Evolutionary conservation across 768 basidiomycete genomes (phyloP).

Genomic region (Tulasnella sp.): DNA sequence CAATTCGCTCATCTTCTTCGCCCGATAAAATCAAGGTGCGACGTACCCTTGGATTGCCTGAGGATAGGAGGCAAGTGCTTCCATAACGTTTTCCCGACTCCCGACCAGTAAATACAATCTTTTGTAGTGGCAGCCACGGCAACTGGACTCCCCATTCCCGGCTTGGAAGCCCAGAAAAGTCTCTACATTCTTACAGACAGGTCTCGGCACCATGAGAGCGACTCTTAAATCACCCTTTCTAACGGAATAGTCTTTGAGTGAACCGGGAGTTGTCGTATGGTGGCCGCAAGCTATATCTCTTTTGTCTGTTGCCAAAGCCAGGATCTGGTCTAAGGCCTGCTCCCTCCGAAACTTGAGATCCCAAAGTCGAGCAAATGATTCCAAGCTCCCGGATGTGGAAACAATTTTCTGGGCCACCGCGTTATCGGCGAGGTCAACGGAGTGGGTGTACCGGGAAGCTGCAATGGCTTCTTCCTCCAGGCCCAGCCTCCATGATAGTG

Average conservation of each 20-base stretch:
- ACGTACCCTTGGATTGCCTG: too few relatives aligned
- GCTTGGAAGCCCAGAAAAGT: neutral
- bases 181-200: neutral
- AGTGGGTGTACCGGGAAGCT: constrained; percentile 23
- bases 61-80: too few relatives aligned
- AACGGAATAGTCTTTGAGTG: neutral
- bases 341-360: constrained; percentile 18
- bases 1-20: neutral
- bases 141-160: neutral
- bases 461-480: constrained; percentile 1
- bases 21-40: neutral
- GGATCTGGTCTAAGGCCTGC: constrained; percentile 9
- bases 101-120: too few relatives aligned
- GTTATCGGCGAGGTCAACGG: neutral
- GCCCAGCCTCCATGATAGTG: neutral
- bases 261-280: too few relatives aligned
- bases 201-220: neutral
- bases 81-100: too few relatives aligned
- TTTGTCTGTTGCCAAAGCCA: neutral
- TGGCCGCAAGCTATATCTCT: neutral
- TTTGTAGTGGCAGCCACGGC: too few relatives aligned
- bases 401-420: neutral
- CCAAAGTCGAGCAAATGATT: neutral
- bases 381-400: neutral
- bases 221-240: neutral